phyloP scores from a whole-genome alignment of 805 yeast genomes.

The Metschnikowia dekortorum region DNA sequence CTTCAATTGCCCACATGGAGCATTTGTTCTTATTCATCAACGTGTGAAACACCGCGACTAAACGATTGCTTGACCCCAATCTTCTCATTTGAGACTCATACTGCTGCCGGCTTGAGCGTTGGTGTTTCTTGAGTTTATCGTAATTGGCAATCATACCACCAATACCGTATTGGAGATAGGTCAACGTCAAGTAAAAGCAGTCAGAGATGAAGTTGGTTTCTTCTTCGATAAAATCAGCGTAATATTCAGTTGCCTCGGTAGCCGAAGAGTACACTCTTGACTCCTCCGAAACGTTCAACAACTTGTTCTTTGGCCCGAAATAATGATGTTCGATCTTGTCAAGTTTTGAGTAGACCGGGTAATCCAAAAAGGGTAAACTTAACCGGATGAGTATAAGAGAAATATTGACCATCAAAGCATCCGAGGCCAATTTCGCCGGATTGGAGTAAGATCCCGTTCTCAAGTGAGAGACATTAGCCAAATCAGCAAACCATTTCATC shows the following conservation, averaged over 20 bases:
- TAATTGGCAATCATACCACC: conserved; percentile 67
- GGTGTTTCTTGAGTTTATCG: conserved; percentile 49
- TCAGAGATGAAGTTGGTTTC: conserved; percentile 81
- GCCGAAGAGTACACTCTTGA: conserved; percentile 76
- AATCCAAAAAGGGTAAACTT: conserved; percentile 79
- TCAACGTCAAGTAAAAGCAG: conserved; percentile 73
- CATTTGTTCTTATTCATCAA: conserved; percentile 34
- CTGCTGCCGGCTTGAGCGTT: conserved; percentile 43
- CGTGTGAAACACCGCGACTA: conserved; percentile 33
- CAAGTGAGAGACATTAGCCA: conserved; percentile 79
- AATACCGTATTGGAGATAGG: conserved; percentile 82
- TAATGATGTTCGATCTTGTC: conserved; percentile 75
- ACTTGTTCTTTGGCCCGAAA: conserved; percentile 45
- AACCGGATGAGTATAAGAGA: conserved; percentile 62
- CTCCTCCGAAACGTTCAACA: conserved; percentile 71
- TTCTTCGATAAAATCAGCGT: conserved; percentile 35
- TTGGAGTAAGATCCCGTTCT: conserved; percentile 84
- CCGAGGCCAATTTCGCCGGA: conserved; percentile 59
- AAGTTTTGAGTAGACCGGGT: conserved; percentile 55
- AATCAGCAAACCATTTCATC: conserved; percentile 63
- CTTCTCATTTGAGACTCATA: conserved; percentile 11
- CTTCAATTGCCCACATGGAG: conserved; percentile 56
- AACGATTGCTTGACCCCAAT: conserved; percentile 7
- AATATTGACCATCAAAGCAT: conserved; percentile 79
- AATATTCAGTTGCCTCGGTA: conserved; percentile 61